These are phyloP conservation scores for Lotus japonicus DNA, from an alignment of 306 rosid species.

Conservation along the genomic window DNA sequence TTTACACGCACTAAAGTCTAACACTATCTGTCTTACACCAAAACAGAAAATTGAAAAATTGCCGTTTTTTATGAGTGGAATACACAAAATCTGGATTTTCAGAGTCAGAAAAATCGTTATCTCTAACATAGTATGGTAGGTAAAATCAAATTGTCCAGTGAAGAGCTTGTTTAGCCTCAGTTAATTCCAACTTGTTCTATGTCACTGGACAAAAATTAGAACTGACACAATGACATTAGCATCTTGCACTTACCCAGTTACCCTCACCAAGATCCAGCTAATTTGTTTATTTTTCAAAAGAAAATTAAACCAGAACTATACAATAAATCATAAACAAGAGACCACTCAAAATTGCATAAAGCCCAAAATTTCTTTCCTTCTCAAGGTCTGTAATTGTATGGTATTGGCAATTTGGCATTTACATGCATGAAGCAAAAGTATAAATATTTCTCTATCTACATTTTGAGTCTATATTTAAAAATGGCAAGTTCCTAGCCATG, in stretches of 20 bases:
- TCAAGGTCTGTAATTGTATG: slow-evolving; percentile 9
- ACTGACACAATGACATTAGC: not conserved
- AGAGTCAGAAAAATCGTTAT: not conserved
- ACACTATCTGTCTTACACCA: not conserved
- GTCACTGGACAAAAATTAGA: not conserved
- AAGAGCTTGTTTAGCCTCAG: not conserved
- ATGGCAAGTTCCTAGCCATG: not conserved
- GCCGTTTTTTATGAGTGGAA: not conserved
- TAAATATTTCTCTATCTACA: slow-evolving; percentile 11
- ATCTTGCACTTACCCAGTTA: not conserved
- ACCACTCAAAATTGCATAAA: slow-evolving; percentile 11
- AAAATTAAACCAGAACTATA: not conserved
- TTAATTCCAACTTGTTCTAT: not conserved
- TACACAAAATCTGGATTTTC: not conserved
- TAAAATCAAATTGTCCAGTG: not conserved
- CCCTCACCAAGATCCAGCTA: not conserved
- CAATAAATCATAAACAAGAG: not conserved
- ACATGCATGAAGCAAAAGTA: slow-evolving; percentile 34
- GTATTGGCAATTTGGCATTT: slow-evolving; percentile 4
- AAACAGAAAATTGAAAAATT: not conserved
- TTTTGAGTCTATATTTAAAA: slow-evolving; percentile 18
- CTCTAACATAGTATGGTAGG: not conserved
- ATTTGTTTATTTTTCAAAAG: not conserved
- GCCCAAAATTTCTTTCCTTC: slow-evolving; percentile 7
- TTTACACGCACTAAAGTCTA: not conserved